These are phyloP conservation scores for Candida sphagnicola DNA, from an alignment of 805 yeast genomes.

Conservation along the genomic window DNA sequence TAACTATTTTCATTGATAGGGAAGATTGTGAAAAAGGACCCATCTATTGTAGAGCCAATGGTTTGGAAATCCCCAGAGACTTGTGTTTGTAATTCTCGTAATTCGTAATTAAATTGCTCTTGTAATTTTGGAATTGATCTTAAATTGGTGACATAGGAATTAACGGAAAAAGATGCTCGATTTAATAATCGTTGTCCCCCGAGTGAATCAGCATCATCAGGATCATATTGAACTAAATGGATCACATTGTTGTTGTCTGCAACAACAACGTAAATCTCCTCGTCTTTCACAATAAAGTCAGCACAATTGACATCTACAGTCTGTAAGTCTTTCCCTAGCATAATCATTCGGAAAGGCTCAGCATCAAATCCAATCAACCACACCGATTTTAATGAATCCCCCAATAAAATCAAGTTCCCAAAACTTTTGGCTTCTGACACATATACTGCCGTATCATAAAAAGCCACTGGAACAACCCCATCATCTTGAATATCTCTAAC, in stretches of 20 bases:
- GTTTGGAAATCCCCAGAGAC: conserved; percentile 44
- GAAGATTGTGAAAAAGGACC: conserved; percentile 66
- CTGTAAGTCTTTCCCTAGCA: conserved; percentile 70
- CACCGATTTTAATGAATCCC: conserved; percentile 74
- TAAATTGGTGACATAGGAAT: conserved; percentile 57
- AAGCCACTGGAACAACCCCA: conserved; percentile 91
- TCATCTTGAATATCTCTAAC: conserved; percentile 84
- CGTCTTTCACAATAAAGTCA: conserved; percentile 74
- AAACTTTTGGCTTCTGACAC: conserved; percentile 77
- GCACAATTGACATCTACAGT: conserved; percentile 60
- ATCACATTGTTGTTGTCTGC: conserved; percentile 67
- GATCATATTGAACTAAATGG: conserved; percentile 81
- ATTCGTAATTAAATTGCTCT: conserved; percentile 24
- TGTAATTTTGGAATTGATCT: conserved; percentile 38
- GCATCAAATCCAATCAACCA: conserved; percentile 89
- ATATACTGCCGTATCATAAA: conserved; percentile 78
- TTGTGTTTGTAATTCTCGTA: conserved; percentile 8
- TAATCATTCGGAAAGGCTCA: conserved; percentile 85
- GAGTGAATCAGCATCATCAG: conserved; percentile 80
- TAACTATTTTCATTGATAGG: conserved; percentile 76
- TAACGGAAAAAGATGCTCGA: conserved; percentile 66
- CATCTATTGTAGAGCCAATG: conserved; percentile 74
- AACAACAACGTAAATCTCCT: conserved; percentile 59
- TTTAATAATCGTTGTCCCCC: conserved; percentile 75
- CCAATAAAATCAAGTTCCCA: conserved; percentile 75